Base-by-base conservation (phyloP, 257 asterid species). In the Marsdenia floribunda region DNA sequence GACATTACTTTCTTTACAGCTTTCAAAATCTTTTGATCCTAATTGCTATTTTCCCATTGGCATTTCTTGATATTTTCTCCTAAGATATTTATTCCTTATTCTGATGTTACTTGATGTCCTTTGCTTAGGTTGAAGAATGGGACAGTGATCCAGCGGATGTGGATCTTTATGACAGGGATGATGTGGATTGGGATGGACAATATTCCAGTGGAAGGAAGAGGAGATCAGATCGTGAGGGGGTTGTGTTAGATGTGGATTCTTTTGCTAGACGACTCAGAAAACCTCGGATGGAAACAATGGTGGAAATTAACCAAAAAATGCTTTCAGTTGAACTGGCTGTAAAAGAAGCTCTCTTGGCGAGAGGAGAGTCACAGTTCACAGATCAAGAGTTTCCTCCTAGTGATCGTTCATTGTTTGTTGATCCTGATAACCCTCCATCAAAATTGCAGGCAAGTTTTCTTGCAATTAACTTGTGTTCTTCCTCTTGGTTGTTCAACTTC, bases 81-180 rank as follows among this genome's bases (percentile, higher is more conserved):
- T 49, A 26, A 9, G 68, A 33, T 66, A 22, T 54, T n/a, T 26
- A 54, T 29, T 55, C 21, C 19, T 49, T 66, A 73, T 46, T 73
- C 58, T 70, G 81, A 78, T 78, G 60, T 37, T 75, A 64, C 71
- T 77, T 73, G 69, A 24, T 68, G 69, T 72, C 35, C 66, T 66
- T 57, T 75, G 55, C 68, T 46, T 80, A 94, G 99, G 96, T 90
- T 72, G 99, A 95, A 84, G 99, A 91, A 81, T 95, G 99, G 99
- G 99, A 95, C 83, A 95, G 99, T 60, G 99, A 95, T 75, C 99
- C 98, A 10, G 99, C 97, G 19, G 99, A 95, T 83, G 97, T 95
- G 61, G 99, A 95, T 83, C 96, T 95, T 79, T 95, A 89, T 71
- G 99, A 95, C 82, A 85, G 98, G 83, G 99, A 95, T 46, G 99